Base-by-base conservation (phyloP, 1,139 yeast genomes). In the Kluyveromyces sp. region DNA sequence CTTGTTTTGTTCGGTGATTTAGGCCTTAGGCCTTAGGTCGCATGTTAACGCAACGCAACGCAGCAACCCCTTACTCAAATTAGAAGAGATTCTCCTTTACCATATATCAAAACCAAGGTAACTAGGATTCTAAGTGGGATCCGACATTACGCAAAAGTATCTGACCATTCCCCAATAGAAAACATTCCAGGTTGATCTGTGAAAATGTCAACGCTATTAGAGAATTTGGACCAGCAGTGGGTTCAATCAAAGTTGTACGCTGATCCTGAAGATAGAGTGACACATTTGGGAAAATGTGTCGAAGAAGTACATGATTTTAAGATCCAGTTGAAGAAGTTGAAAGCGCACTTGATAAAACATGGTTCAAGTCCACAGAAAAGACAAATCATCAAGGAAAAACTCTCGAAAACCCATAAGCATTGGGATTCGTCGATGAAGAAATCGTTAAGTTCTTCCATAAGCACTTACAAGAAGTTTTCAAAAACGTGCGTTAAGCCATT, bases 381-480 rank as follows among this genome's bases (percentile, higher is more conserved):
- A 40, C 55, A 50, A 4, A 43, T 61, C 27, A 58, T 62, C 21
- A 50, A 53, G 15, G 65, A 61, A 4, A 61, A 63, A 43, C 41
- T 60, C 28, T 52, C 53, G 39, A 57, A 56, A 41, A 48, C 58
- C 4, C 56, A 60, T 35, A 58, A 53, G 37, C 46, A 50, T 25
- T 68, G 70, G 71, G 64, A 65, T 27, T 54, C 48, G 26, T 46
- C 58, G 1, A 45, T 61, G 2, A 58, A 56, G 42, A 58, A 59
- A 46, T 55, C 59, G 34, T 38, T 61, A n/a, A 67, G 63, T 48
- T 39, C 49, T 6, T 52, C 61, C 4, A 53, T 58, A 27, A 52
- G 58, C 3, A 58, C 53, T 5, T 59, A 72, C 39, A 60, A 56
- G 39, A 63, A 57, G 46, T 69, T 69, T 45, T 60, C 66, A 27